Evolutionary conservation across 1,284 basidiomycete species (phyloP), one percentile per base, ranked within the genome.

Genomic region (Coniferiporia sulphurascens): DNA sequence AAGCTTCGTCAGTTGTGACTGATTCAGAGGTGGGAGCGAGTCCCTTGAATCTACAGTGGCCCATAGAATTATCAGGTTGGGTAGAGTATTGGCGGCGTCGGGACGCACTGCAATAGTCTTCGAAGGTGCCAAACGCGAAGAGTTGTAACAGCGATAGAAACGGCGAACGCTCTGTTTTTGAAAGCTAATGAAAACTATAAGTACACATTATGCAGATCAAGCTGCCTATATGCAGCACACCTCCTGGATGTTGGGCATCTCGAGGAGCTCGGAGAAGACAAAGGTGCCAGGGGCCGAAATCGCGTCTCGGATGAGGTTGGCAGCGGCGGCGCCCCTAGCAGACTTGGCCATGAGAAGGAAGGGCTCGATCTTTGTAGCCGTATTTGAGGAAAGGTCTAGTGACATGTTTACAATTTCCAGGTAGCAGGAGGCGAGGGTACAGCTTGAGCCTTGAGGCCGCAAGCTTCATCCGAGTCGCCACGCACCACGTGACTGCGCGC

Each of bases 291-390:
- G 85, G 0, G 95, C 90, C 43, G 91, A 82, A 36, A 90, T 94
- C 56, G 87, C 95, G 70, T 97, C 89, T 66, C 86, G 79, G 21
- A 95, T 76, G 59, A 97, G 82, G 69, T 95, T 94, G 8, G 92
- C 94, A 0, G 94, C 93, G 0, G 89, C 93, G 0, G 93, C 92
- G 1, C 95, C 95, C 68, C 91, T 94, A 1, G 90, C 85, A 0
- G 89, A 89, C 69, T 95, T 94, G 3, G 89, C 91, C 73, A 98
- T 89, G 59, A 98, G 81, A 35, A 97, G 71, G 71, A 91, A 95
- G 0, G 93, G 91, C 74, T 97, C 93, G 5, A 95, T 78, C 65
- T 86, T 89, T 12, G 82, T 75, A 4, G 80, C 70, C 59, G 82
- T 82, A 67, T 81, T 80, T 15, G 76, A 69, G 60, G 79, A 80